Conservation (phyloP, 164 flowering plant genomes). For the Amborella trichopoda region DNA sequence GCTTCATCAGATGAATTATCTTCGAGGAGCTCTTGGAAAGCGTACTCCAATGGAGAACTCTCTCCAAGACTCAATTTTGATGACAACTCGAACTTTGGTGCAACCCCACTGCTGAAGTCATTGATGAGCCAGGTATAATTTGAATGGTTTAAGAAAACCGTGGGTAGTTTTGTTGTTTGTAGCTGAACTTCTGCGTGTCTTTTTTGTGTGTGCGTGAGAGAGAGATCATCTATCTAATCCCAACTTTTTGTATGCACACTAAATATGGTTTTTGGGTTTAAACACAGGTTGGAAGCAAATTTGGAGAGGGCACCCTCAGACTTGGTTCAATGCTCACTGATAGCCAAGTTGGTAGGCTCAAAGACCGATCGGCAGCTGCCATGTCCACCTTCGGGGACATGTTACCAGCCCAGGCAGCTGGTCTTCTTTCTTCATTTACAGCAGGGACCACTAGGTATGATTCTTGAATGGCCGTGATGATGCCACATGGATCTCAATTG, state of each 20-base stretch:
- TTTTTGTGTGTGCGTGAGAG: too few relatives aligned
- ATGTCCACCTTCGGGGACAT: constrained; percentile 88
- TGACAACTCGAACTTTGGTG: constrained; percentile 61
- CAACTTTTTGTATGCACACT: too few relatives aligned
- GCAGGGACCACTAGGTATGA: constrained; percentile 54
- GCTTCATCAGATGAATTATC: constrained; percentile 45
- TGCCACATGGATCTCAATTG: too few relatives aligned
- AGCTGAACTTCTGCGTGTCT: too few relatives aligned
- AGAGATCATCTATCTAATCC: too few relatives aligned
- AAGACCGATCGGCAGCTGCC: constrained; percentile 65
- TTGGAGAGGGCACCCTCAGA: constrained; percentile 91
- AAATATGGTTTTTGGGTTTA: too few relatives aligned
- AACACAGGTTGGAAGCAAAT: constrained; percentile 88
- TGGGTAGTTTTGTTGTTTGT: too few relatives aligned
- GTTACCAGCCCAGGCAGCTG: constrained; percentile 89
- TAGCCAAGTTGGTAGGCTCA: constrained; percentile 79
- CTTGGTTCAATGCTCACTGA: constrained; percentile 84
- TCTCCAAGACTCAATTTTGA: constrained; percentile 49
- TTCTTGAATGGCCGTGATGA: constrained; percentile 30
- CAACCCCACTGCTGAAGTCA: constrained; percentile 79
- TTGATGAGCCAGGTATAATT: constrained; percentile 78
- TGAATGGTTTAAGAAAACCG: too few relatives aligned
- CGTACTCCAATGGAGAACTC: constrained; percentile 54
- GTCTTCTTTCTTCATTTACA: constrained; percentile 91
- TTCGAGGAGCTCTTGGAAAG: constrained; percentile 60